Evolutionary conservation across 2,329 filamentous ascomycete species (phyloP).

Genomic region (Penicillium sp.): DNA sequence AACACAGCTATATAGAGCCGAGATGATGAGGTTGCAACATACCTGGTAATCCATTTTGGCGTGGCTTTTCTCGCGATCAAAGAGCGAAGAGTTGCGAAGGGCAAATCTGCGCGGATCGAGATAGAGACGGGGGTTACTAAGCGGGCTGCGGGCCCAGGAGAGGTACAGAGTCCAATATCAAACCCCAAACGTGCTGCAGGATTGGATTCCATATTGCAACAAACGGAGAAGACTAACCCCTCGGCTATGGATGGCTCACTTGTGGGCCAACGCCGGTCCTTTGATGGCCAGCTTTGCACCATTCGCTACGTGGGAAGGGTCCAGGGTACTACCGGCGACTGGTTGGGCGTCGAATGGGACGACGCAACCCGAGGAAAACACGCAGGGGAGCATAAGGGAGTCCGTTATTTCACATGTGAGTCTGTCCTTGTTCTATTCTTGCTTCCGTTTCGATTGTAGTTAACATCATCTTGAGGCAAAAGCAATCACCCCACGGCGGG

Average conservation of each 20-base stretch:
- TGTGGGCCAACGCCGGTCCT: constrained; percentile 78
- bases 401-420: constrained; percentile 81
- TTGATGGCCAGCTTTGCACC: constrained; percentile 77
- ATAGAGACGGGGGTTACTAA: constrained; percentile 30
- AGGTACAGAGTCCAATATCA: too few species aligned
- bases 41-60: constrained; percentile 13
- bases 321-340: constrained; percentile 73
- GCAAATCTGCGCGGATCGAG: constrained; percentile 15
- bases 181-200: too few species aligned
- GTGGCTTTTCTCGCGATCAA: neutral
- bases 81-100: constrained; percentile 4
- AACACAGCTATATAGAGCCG: too few species aligned
- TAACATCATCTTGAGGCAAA: constrained; percentile 53
- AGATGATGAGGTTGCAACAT: neutral
- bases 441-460: constrained; percentile 1
- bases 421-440: neutral
- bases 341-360: constrained; percentile 98
- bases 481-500: constrained; percentile 71
- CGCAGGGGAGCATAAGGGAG: constrained; percentile 78
- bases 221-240: too few species aligned
- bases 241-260: constrained; percentile 6
- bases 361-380: constrained; percentile 86
- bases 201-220: too few species aligned
- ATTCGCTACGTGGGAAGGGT: constrained; percentile 82
- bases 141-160: constrained; percentile 6